Evolutionary conservation across 108 stramenopile species (phyloP), one percentile per base, ranked within the genome.

Genomic region (Pseudonitzschia multiseries): DNA sequence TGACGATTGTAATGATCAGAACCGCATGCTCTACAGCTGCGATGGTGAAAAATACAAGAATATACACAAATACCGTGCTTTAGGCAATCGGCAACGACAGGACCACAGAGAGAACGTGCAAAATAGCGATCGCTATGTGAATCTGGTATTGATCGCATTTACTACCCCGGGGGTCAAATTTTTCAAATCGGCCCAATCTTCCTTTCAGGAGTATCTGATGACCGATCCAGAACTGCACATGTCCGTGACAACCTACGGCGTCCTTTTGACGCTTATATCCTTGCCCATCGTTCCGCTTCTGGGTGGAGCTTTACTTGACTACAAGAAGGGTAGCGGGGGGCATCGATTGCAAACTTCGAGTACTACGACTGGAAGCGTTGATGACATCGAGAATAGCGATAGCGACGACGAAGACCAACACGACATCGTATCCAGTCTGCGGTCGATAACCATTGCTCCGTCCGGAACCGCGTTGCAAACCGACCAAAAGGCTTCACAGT

Each of bases 111-210:
- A 48, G 46, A 14, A 48, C 46, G 46, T 18, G 1, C 1, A 48
- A 18, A 14, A 10, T 18, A 48, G 46, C 46, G 18, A 48, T 59
- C 57, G 57, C 5, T 59, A 27, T n/a, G 14, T 26, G 27, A 59
- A 59, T 27, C 15, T 59, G 29, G 27, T 14, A 0, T 27, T 59
- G 29, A 59, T 59, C 57, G 57, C 29, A 14, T 27, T 28, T 27
- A 59, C 57, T 10, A 59, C 57, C 9, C 57, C 57, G 57, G 46
- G 46, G 1, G 46, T 48, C 46, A 48, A 48, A 10, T 48, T 48
- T 10, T 48, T 48, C 46, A 48, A 48, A 18, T 48, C 46, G 46
- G 46, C 46, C 14, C 46, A 48, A 18, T 48, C 46, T 18, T 48
- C 46, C 9, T 48, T 48, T 48, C 46, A 48, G 13, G 46, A 48